Base-by-base conservation (phyloP, 306 rosid species). In the Lathyrus sativus region DNA sequence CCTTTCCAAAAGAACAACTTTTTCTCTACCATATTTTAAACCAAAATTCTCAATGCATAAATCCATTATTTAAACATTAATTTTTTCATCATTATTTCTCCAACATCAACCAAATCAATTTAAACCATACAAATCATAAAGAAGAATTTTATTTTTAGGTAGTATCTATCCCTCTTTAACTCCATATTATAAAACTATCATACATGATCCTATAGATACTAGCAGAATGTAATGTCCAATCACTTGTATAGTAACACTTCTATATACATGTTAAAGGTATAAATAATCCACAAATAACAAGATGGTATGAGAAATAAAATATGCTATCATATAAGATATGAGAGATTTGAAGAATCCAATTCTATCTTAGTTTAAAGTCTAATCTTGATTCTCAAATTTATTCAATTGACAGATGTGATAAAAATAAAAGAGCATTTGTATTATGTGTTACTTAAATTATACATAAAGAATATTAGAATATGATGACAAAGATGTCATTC, bases 291-390 rank as follows among this genome's bases (percentile, higher is more conserved):
- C 53, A 58, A 13, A 56, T 51, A 57, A 59, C 62, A 62, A 55
- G 44, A 54, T 59, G 3, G 64, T 69, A 68, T 14, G 68, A 45
- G 37, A 38, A 63, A 64, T 26, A 33, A 31, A 12, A 56, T 56
- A 65, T 15, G 38, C 68, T 11, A 55, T 24, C 14, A 18, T 22
- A 3, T 62, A 61, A 62, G 77, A 76, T 65, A 55, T 39, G 43
- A 31, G 12, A 44, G 74, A 65, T 50, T 51, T 79, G 31, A 70
- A 75, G 81, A 67, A 84, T 80, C 85, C 62, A 75, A 74, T 81
- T 77, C 85, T 77, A 18, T 54, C 46, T 5, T 70, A 38, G 39
- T 74, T 70, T 57, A 74, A 74, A 58, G 71, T 65, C 78, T 38
- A 58, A 72, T 33, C 46, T 43, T 29, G 57, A 42, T 72, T 33